phyloP scores from a whole-genome alignment of 345 rosid genomes.

The Acer saccharum region DNA sequence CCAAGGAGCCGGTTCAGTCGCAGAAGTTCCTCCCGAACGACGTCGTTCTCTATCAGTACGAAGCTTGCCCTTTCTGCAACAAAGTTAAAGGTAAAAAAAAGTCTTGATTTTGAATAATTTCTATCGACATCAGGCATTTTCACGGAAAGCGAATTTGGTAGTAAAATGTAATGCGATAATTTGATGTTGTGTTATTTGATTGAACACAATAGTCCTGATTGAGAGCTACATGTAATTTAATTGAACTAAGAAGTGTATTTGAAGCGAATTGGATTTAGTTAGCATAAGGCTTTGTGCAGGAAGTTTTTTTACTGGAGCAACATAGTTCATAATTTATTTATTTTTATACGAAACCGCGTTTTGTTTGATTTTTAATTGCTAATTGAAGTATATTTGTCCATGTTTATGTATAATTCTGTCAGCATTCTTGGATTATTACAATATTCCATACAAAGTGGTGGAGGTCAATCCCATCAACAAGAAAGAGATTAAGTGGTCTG shows the following conservation, averaged over 20 bases:
- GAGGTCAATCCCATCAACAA: slow-evolving; percentile 90
- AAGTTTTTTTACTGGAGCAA: not conserved
- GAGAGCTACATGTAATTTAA: not conserved
- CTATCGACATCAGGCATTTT: not conserved
- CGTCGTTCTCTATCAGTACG: slow-evolving; percentile 88
- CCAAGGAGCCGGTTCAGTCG: slow-evolving; percentile 52
- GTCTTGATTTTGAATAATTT: not conserved
- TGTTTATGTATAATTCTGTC: slow-evolving; percentile 8
- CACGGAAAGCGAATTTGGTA: not conserved
- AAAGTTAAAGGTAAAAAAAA: slow-evolving; percentile 71
- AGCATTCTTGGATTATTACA: slow-evolving; percentile 90
- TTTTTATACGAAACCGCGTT: not conserved
- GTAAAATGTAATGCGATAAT: not conserved
- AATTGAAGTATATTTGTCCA: not conserved
- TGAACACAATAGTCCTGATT: not conserved
- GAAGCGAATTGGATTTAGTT: not conserved
- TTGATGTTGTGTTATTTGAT: not conserved
- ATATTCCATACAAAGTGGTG: slow-evolving; percentile 85
- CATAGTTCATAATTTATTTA: too few species aligned
- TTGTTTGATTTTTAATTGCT: not conserved
- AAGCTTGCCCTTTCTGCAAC: slow-evolving; percentile 97
- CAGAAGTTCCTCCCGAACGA: slow-evolving; percentile 58
- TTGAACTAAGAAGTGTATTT: not conserved
- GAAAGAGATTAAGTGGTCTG: slow-evolving; percentile 96
- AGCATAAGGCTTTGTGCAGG: not conserved